These are phyloP conservation scores for Lunasporangiospora selenospora DNA, from an alignment of 192 early-diverging fungal genomes.

Conservation along the genomic window DNA sequence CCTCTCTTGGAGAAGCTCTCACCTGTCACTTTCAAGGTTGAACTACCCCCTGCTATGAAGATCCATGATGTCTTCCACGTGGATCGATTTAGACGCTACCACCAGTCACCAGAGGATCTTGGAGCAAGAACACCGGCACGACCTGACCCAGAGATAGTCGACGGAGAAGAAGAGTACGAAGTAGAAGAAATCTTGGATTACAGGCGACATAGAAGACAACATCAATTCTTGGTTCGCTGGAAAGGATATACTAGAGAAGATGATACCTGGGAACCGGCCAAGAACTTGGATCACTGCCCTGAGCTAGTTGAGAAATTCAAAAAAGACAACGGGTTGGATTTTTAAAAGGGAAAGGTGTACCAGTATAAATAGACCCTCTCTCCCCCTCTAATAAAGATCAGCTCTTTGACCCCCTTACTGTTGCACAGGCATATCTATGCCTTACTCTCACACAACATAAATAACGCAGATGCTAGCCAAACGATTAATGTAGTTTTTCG, in stretches of 20 bases:
- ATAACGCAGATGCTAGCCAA: no score
- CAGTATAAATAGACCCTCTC: no score
- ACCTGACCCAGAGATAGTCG: background rate
- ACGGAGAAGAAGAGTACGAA: slow-evolving; percentile 2
- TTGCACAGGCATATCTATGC: no score
- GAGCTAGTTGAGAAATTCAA: no score
- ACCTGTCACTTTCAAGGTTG: slow-evolving; percentile 9
- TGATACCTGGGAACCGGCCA: slow-evolving; percentile 4
- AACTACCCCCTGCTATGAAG: background rate
- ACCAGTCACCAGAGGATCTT: background rate
- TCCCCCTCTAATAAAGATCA: no score
- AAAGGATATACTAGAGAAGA: background rate
- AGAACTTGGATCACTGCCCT: no score
- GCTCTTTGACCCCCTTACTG: no score
- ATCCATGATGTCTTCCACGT: slow-evolving; percentile 8
- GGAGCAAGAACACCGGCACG: slow-evolving; percentile 1
- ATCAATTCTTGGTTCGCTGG: background rate
- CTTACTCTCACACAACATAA: no score
- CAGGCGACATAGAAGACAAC: background rate
- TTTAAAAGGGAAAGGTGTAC: no score
- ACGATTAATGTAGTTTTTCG: no score
- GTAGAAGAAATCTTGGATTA: background rate
- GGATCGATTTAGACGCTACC: background rate
- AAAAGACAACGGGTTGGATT: no score
- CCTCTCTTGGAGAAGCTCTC: background rate